Evolutionary conservation across 257 asterid species (phyloP), one percentile per base, ranked within the genome.

Genomic region (Penstemon eatonii): DNA sequence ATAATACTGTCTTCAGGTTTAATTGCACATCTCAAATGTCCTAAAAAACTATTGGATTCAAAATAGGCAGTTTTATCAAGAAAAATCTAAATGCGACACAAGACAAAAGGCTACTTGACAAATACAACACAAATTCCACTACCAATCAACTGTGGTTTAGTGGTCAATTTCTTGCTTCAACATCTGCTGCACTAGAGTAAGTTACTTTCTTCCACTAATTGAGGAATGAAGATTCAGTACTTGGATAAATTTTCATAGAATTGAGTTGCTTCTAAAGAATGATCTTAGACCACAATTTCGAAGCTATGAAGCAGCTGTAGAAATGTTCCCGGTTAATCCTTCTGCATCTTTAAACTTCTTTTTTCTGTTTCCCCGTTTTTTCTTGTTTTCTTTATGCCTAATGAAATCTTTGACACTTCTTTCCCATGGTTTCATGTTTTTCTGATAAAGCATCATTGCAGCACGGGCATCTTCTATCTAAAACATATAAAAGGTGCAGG

Each of bases 391-490:
- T 80, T 86, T 81, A 57, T 82, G 80, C 77, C 87, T 84, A 7
- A 19, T 45, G 65, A 78, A 75, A 81, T 88, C 96, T 75, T 92
- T 92, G 75, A 80, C 60, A 59, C 75, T 77, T 79, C 65, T 87
- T 77, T 90, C 97, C 98, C 97, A 90, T 60, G 78, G 84, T 77
- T 79, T 90, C 37, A 73, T 76, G 81, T 75, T 75, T 59, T 79
- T 90, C 76, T 80, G 80, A 76, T 90, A 90, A 58, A 93, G 92
- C 76, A 85, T 49, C 98, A 93, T 90, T 13, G 96, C 97, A 51
- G 97, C 98, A 55, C 96, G 88, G 53, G 95, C 89, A 43, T 93
- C 98, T 79, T 93, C 95, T 63, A 93, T 68, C 98, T 90, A 81
- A 71, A 67, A 49, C 15, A 49, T 25, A 19, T 25, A 5, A 59